Conservation (phyloP, 208 protist species). For the Leishmania martiniquensis region DNA sequence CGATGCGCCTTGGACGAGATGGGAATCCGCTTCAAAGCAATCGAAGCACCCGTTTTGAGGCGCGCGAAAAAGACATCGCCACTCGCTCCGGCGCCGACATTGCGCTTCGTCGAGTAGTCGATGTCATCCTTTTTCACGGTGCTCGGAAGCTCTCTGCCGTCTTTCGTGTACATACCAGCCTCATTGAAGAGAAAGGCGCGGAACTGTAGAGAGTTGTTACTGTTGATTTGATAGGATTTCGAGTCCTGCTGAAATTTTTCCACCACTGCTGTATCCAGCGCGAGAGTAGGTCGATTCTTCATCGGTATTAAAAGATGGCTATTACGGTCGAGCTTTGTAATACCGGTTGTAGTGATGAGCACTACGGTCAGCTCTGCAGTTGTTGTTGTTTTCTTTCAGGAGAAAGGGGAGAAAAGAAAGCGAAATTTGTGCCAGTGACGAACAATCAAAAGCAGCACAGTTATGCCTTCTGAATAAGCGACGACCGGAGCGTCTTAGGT, state of each 20-base stretch:
- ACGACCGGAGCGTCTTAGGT: neutral
- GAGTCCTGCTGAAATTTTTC: constrained; percentile 71
- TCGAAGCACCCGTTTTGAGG: constrained; percentile 72
- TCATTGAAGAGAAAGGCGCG: constrained; percentile 87
- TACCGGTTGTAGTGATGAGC: neutral
- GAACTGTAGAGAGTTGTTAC: constrained; percentile 87
- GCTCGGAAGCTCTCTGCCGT: constrained; percentile 69
- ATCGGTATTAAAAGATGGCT: constrained; percentile 23
- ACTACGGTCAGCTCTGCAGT: neutral
- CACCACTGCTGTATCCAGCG: constrained; percentile 66
- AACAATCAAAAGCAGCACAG: neutral
- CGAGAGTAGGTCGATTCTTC: constrained; percentile 63
- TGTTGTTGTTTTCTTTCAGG: neutral
- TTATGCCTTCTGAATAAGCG: neutral
- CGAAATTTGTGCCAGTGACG: neutral
- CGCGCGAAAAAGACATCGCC: constrained; percentile 77
- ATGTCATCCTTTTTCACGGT: constrained; percentile 86
- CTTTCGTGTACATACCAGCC: constrained; percentile 83
- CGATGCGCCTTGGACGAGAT: constrained; percentile 88
- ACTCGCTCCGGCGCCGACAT: constrained; percentile 77
- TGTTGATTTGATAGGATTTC: constrained; percentile 90
- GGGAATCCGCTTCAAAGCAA: constrained; percentile 87
- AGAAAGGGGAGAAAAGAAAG: too few species aligned
- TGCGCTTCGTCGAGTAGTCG: constrained; percentile 59
- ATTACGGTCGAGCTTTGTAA: neutral